Percentiles rank a stretch among this genome's conserved stretches.
Conservation (phyloP, 345 rosid species). For the Eucalyptus sp. region DNA sequence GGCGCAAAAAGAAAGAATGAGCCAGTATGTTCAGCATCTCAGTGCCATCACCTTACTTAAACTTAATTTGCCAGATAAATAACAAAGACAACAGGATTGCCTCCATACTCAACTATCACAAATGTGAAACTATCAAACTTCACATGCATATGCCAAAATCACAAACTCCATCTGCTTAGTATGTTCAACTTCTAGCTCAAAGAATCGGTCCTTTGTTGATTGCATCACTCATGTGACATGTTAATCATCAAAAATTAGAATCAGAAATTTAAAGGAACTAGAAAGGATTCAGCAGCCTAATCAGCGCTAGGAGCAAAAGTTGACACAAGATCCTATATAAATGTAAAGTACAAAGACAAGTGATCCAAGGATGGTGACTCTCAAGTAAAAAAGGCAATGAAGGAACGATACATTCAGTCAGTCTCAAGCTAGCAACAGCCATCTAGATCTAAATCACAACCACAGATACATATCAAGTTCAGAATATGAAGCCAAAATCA, state of each 20-base stretch:
- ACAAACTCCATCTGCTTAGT: background rate
- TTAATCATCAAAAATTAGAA: background rate
- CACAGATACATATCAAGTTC: background rate
- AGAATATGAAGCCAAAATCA: background rate
- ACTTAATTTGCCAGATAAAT: background rate
- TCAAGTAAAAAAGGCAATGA: background rate
- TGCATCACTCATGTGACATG: background rate
- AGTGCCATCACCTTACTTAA: background rate
- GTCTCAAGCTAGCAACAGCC: background rate
- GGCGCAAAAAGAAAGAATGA: background rate
- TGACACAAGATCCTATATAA: background rate
- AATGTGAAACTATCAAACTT: background rate
- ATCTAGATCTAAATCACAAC: background rate
- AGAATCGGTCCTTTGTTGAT: background rate
- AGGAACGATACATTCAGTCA: background rate
- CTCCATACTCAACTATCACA: background rate
- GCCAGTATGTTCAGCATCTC: background rate
- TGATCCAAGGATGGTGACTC: background rate
- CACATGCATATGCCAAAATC: background rate
- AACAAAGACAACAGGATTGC: background rate
- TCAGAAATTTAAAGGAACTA: background rate
- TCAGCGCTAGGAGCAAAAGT: background rate
- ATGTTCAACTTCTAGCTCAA: background rate
- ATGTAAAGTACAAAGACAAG: background rate
- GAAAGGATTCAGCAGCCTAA: background rate